phyloP scores from a whole-genome alignment of 441 rosid genomes.

The Geranium incanum region DNA sequence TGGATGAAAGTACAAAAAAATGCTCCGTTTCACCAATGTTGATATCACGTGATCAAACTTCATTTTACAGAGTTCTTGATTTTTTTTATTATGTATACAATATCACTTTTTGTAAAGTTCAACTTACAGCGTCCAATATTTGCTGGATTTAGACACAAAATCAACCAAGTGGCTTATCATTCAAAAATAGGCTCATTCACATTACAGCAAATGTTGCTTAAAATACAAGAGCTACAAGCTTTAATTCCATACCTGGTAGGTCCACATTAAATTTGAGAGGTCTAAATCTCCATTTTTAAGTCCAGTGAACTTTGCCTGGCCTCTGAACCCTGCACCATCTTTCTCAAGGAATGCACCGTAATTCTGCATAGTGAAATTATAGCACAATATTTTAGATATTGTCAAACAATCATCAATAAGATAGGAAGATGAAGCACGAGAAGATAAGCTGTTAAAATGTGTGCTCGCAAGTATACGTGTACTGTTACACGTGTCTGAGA shows the following conservation, averaged over 20 bases:
- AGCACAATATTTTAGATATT: background rate
- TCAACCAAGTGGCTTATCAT: background rate
- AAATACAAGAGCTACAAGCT: background rate
- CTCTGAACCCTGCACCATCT: conserved; percentile 93
- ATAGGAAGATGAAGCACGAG: background rate
- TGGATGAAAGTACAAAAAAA: background rate
- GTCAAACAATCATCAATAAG: background rate
- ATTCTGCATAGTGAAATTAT: conserved; percentile 47
- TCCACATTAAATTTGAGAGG: conserved; percentile 66
- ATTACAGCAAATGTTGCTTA: conserved; percentile 3
- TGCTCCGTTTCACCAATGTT: background rate
- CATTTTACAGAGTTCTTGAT: background rate
- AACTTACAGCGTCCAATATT: background rate
- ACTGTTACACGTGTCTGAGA: background rate
- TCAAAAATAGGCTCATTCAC: background rate
- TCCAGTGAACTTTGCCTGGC: conserved; percentile 69
- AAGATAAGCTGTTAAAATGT: no score
- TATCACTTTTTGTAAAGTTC: background rate
- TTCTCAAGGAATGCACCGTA: conserved; percentile 83
- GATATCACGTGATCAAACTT: background rate
- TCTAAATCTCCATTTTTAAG: conserved; percentile 71
- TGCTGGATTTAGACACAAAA: background rate
- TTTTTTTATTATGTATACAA: background rate
- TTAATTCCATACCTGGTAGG: conserved; percentile 63
- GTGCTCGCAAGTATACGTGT: background rate